A percentile compares a stretch with the other conserved stretches of the same genome.
These are phyloP conservation scores for Nakaseomyces bracarensis DNA, from an alignment of 1,139 yeast genomes.

Conservation along the genomic window DNA sequence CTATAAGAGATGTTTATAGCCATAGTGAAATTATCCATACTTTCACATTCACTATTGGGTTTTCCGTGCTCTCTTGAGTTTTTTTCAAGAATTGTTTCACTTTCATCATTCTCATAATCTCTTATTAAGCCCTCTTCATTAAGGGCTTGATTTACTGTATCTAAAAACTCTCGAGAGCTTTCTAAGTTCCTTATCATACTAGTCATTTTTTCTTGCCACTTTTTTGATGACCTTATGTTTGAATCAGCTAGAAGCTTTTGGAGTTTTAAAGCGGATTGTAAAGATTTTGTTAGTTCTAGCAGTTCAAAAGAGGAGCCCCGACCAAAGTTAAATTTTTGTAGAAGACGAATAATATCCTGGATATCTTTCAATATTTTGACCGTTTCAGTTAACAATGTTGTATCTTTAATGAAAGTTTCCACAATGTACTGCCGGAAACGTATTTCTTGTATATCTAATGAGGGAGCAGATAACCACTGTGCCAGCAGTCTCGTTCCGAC, in stretches of 20 bases:
- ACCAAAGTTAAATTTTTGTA: conserved; percentile 45
- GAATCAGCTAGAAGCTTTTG: conserved; percentile 10
- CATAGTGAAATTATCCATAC: conserved; percentile 11
- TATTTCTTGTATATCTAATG: conserved; percentile 50
- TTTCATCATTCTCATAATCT: background rate
- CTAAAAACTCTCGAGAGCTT: conserved; percentile 11
- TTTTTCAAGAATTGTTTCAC: background rate
- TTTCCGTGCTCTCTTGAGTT: background rate
- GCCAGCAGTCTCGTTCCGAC: conserved; percentile 73
- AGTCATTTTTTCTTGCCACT: conserved; percentile 1
- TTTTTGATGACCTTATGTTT: conserved; percentile 7
- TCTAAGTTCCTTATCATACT: background rate
- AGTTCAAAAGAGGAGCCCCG: conserved; percentile 41
- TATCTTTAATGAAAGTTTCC: conserved; percentile 40
- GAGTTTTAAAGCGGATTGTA: conserved; percentile 25
- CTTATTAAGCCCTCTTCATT: conserved; percentile 11
- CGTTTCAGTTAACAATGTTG: conserved; percentile 34
- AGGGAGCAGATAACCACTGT: conserved; percentile 80
- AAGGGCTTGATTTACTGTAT: conserved; percentile 18
- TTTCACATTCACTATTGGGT: background rate
- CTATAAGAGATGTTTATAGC: conserved; percentile 21
- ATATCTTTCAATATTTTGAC: conserved; percentile 33
- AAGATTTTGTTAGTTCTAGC: conserved; percentile 37
- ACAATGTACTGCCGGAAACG: conserved; percentile 57
- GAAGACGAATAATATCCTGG: conserved; percentile 45